Evolutionary conservation across 257 asterid genomes (phyloP).

Genomic region (Gentiana macrophylla): DNA sequence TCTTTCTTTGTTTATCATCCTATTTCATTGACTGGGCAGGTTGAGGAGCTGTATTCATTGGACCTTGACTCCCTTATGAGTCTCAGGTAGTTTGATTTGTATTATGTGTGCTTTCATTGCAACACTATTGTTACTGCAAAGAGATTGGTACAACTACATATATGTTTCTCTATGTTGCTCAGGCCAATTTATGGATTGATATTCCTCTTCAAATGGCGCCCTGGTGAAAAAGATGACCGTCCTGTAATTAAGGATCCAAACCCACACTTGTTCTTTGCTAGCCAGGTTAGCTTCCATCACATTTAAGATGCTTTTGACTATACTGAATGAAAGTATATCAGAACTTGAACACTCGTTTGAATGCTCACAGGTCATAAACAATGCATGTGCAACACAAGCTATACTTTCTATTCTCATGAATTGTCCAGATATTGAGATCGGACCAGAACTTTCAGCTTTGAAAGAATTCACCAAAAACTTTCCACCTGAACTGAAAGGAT

Average conservation of each 20-base stretch:
- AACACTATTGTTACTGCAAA: neutral
- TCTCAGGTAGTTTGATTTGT: slow-evolving; percentile 45
- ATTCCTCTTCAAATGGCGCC: slow-evolving; percentile 98
- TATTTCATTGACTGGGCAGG: slow-evolving; percentile 41
- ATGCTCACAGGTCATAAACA: slow-evolving; percentile 66
- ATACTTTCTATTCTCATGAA: slow-evolving; percentile 82
- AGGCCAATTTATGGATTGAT: slow-evolving; percentile 91
- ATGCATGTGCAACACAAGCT: slow-evolving; percentile 99
- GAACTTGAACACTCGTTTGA: neutral
- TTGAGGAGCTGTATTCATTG: slow-evolving; percentile 93
- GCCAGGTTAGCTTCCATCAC: slow-evolving; percentile 51
- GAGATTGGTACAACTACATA: neutral
- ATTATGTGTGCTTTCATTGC: neutral
- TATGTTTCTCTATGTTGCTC: slow-evolving; percentile 9
- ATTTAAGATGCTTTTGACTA: slow-evolving; percentile 2
- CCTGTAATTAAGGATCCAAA: slow-evolving; percentile 80
- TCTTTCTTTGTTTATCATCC: neutral
- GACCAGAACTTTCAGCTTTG: slow-evolving; percentile 70
- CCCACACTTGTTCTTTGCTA: slow-evolving; percentile 89
- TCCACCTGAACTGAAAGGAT: slow-evolving; percentile 89
- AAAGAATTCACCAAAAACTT: slow-evolving; percentile 85
- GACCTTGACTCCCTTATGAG: slow-evolving; percentile 82
- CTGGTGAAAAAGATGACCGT: slow-evolving; percentile 93
- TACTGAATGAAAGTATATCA: neutral
- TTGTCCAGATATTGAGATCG: slow-evolving; percentile 78